Base-by-base conservation (phyloP, 129 eudicot genomes). In the Ambrosia artemisiifolia region DNA sequence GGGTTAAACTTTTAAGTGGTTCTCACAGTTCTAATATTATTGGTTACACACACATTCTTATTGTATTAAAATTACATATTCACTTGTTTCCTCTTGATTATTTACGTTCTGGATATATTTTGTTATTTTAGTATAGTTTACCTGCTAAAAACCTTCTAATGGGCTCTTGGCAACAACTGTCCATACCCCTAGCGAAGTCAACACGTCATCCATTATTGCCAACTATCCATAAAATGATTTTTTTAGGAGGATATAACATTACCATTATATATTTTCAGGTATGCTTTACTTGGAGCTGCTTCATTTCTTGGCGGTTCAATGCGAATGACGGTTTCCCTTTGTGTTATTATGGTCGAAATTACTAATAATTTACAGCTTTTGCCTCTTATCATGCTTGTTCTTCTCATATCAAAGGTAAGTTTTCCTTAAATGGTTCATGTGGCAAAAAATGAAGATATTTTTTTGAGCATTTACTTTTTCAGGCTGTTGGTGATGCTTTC, bases 401-500 rank as follows among this genome's bases (percentile, higher is more conserved):
- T 94, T 51, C 98, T 94, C 77, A 88, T 94, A 72, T 94, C 98
- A 79, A 94, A 94, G 96, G 98, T 90, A 73, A 60, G 54, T 67
- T 20, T 42, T 24, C 42, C 38, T 40, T 54, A 7, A 17, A 49
- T 14, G 47, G 65, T 18, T 48, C 5, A 47, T 57, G 6, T 77
- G 36, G 66, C 43, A 30, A 47, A 49, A 40, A 54, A 14, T 51
- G 14, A 60, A 48, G 18, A 42, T 46, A 53, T 5, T 38, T 50
- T 50, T 42, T 54, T 78, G 50, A 71, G 63, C 12, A 20, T 70
- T 74, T 63, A 24, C 43, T 69, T 76, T 20, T 20, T 82, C 74
- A 93, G 98, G 98, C 98, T 60, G 98, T 93, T 75, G 98, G 98
- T 76, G 98, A 93, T 84, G 96, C 95, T 82, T 93, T 93, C 61